These are phyloP conservation scores for Kodamaea fukazawae DNA, from an alignment of 805 yeast genomes.

Conservation along the genomic window DNA sequence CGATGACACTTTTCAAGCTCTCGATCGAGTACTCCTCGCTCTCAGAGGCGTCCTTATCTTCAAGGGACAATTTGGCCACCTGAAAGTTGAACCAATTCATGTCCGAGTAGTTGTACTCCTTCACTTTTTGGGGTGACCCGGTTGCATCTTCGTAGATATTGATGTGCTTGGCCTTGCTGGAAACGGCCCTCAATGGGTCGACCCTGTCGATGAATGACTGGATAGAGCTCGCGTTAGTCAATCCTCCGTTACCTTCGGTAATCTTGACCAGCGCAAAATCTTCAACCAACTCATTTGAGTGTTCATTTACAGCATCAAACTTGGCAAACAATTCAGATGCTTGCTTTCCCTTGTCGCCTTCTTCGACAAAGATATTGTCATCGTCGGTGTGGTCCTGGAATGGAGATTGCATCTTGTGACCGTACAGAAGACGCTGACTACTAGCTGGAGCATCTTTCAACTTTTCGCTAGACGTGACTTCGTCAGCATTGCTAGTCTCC, in stretches of 20 bases:
- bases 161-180: constrained; percentile 34
- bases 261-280: constrained; percentile 32
- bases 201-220: constrained; percentile 38
- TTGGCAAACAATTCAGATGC: constrained; percentile 11
- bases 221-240: constrained; percentile 12
- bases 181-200: constrained; percentile 39
- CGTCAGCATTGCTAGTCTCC: too few species aligned
- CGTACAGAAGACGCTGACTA: too few species aligned
- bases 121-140: constrained; percentile 36
- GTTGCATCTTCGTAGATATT: constrained; percentile 39
- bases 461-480: too few species aligned
- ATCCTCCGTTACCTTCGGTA: constrained; percentile 19
- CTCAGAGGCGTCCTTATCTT: constrained; percentile 9
- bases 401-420: too few species aligned
- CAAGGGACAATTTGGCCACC: constrained; percentile 22
- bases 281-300: constrained; percentile 21
- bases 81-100: constrained; percentile 41
- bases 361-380: constrained; percentile 1
- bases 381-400: background rate
- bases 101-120: constrained; percentile 31
- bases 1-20: constrained; percentile 18
- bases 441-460: too few species aligned
- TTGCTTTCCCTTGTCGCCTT: constrained; percentile 4
- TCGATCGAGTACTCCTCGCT: constrained; percentile 15
- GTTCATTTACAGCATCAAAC: constrained; percentile 7